phyloP scores from a whole-genome alignment of 805 yeast species.

The Danielozyma ontarioensis region DNA sequence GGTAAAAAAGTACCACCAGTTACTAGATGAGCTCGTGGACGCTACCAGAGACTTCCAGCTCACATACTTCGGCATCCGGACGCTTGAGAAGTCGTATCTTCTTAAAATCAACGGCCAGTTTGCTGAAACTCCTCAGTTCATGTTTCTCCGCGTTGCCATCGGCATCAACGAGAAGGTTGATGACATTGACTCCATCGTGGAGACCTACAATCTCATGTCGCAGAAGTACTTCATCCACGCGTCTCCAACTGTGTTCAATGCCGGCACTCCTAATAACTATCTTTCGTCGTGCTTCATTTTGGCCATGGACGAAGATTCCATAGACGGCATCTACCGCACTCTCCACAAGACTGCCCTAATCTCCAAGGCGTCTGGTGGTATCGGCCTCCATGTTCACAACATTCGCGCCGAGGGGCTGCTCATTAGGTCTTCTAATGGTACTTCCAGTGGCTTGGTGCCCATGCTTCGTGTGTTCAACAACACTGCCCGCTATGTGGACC shows the following conservation, averaged over 20 bases:
- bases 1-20: conserved; percentile 60
- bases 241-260: conserved; percentile 90
- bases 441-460: conserved; percentile 91
- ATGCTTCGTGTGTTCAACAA: conserved; percentile 93
- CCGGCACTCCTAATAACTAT: conserved; percentile 82
- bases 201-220: conserved; percentile 87
- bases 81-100: conserved; percentile 84
- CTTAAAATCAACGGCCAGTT: conserved; percentile 46
- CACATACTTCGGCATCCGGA: conserved; percentile 86
- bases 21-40: conserved; percentile 67
- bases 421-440: conserved; percentile 89
- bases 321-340: conserved; percentile 91
- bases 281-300: conserved; percentile 90
- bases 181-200: conserved; percentile 59
- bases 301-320: conserved; percentile 91
- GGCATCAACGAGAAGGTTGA: conserved; percentile 86
- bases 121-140: conserved; percentile 90
- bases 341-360: conserved; percentile 84
- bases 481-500: conserved; percentile 96
- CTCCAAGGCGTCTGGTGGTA: conserved; percentile 93
- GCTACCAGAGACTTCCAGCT: conserved; percentile 73
- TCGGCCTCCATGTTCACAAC: conserved; percentile 85
- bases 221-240: conserved; percentile 86
- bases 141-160: conserved; percentile 85
- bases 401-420: conserved; percentile 82